Conservation (phyloP, 2,329 filamentous ascomycete genomes). For the Aspergillus sp. region DNA sequence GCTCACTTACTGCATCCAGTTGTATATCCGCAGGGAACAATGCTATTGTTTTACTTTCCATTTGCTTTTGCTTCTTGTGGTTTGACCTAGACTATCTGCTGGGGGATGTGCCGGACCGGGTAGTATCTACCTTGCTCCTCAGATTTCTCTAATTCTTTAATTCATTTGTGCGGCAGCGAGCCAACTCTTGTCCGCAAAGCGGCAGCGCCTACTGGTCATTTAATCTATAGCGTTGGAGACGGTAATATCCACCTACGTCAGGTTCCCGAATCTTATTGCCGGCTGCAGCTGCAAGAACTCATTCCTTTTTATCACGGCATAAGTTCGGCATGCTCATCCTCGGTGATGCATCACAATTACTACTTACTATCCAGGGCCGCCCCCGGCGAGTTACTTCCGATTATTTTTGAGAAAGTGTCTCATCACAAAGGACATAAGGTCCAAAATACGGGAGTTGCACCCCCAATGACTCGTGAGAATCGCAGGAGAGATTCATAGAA, state of each 20-base stretch:
- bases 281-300: background rate
- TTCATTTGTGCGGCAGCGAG: background rate
- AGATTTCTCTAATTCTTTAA: background rate
- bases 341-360: background rate
- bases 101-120: background rate
- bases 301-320: background rate
- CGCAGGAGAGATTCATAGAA: background rate
- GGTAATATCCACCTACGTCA: slow-evolving; percentile 6
- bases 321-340: background rate
- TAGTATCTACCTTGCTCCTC: background rate
- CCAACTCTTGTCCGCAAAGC: slow-evolving; percentile 1
- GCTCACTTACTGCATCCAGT: background rate
- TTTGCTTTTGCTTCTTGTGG: background rate
- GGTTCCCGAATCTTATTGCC: slow-evolving; percentile 1
- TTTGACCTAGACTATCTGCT: background rate
- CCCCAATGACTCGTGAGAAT: background rate
- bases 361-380: background rate
- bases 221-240: slow-evolving; percentile 3
- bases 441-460: background rate
- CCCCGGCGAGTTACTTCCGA: background rate
- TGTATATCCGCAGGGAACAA: background rate
- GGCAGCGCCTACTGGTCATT: slow-evolving; percentile 3
- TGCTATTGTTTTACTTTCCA: background rate
- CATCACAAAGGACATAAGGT: background rate
- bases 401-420: background rate